Evolutionary conservation across 83 land plant species (phyloP), one percentile per base, ranked within the genome.

Genomic region (Picea engelmannii): DNA sequence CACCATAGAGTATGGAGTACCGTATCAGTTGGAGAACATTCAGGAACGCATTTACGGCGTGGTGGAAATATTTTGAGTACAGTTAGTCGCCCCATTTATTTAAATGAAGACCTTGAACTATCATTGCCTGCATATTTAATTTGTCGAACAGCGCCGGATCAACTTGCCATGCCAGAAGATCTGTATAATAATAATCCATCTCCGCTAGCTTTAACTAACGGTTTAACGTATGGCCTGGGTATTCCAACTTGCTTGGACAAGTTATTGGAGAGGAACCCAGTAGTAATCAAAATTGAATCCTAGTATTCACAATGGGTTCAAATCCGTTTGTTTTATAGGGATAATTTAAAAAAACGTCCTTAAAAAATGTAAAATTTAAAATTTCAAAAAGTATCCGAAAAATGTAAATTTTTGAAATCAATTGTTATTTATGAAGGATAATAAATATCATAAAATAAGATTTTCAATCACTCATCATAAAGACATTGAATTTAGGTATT

Each of bases 181-280:
- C 75, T 70, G 4, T 70, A 20, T 31, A 70, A 42, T 70, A 20
- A 44, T 65, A 31, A 1, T 20, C 40, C 70, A 66, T 42, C 75
- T 18, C 44, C 40, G 1, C 44, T 70, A 13, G 11, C 40, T 70
- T 21, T 17, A 18, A 47, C 21, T 2, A 27, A 70, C 75, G 42
- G 8, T 6, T 44, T 44, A 5, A 44, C 47, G 8, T 44, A 70
- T 47, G 49, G 52, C 75, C 1, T 7, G 1, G 7, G 52, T 47
- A 17, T 70, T 12, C 49, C 35, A 31, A 16, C 42, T 27, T 67
- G 40, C 71, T 67, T 38, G 21, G 49, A 70, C 75, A 70, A 70
- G 20, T 42, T 70, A 17, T 70, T 49, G 75, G 75, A 70, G 75
- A 38, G 75, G 75, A 70, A 70, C 23, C 75, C 75, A 5, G 75